A percentile compares a stretch with the other conserved stretches of the same genome.
Conservation (phyloP, 2,329 filamentous ascomycete genomes). For the Magnaporthales sp. region DNA sequence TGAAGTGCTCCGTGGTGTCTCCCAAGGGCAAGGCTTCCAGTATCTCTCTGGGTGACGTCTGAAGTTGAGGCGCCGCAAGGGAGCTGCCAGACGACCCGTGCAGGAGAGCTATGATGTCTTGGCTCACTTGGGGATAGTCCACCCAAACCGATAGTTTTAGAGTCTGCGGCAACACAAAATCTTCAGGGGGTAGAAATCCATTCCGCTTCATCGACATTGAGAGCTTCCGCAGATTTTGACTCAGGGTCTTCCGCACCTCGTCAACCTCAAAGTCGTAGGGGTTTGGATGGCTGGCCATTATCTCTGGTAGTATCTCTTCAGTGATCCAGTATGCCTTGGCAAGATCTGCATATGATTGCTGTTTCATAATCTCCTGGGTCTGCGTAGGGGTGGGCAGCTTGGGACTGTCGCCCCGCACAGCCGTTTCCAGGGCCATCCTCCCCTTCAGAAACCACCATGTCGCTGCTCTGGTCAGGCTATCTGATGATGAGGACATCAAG, state of each 20-base stretch:
- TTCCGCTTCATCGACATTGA: constrained; percentile 79
- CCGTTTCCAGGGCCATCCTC: constrained; percentile 62
- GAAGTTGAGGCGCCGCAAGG: constrained; percentile 38
- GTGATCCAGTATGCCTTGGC: constrained; percentile 82
- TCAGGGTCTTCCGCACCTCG: constrained; percentile 45
- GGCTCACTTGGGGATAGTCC: constrained; percentile 63
- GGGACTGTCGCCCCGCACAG: constrained; percentile 55
- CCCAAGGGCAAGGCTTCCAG: constrained; percentile 65
- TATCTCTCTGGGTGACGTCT: constrained; percentile 39
- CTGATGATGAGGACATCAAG: constrained; percentile 50
- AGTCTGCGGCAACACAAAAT: constrained; percentile 62
- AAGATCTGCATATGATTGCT: constrained; percentile 78
- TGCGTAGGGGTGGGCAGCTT: constrained; percentile 28
- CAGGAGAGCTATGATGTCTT: constrained; percentile 63
- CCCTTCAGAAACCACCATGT: constrained; percentile 90
- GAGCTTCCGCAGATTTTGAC: constrained; percentile 62
- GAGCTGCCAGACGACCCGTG: constrained; percentile 47
- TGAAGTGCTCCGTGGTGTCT: constrained; percentile 67
- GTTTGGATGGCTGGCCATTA: constrained; percentile 18
- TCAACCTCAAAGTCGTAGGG: constrained; percentile 37
- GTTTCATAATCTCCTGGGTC: constrained; percentile 45
- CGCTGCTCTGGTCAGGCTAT: constrained; percentile 62
- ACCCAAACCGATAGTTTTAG: constrained; percentile 79
- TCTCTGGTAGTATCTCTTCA: constrained; percentile 42
- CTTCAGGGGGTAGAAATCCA: constrained; percentile 63